Conservation (phyloP, 352 stramenopile genomes). For the Phytophthora sp. region DNA sequence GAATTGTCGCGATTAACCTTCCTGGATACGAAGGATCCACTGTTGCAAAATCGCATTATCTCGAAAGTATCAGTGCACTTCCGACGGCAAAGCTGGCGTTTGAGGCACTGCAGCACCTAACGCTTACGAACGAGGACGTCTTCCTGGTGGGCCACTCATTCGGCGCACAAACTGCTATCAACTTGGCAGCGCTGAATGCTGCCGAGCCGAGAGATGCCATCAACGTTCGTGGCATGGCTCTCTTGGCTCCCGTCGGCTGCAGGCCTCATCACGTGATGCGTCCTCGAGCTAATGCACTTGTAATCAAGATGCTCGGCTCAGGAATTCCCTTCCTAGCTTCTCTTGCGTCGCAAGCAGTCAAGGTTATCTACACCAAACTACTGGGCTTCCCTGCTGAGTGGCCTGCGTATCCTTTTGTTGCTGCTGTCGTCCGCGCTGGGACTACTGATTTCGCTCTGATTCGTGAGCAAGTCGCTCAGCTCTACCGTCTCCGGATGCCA, state of each 20-base stretch:
- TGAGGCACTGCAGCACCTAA: slow-evolving; percentile 28
- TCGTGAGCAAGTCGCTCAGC: slow-evolving; percentile 28
- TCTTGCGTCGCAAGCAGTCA: slow-evolving; percentile 23
- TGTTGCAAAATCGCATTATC: slow-evolving; percentile 26
- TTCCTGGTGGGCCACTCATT: slow-evolving; percentile 61
- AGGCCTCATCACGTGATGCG: slow-evolving; percentile 47
- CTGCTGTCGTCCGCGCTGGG: slow-evolving; percentile 42
- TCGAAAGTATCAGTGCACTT: slow-evolving; percentile 42
- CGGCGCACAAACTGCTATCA: slow-evolving; percentile 47
- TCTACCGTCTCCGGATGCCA: slow-evolving; percentile 26
- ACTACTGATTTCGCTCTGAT: slow-evolving; percentile 47
- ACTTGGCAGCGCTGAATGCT: slow-evolving; percentile 45
- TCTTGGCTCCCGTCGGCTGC: slow-evolving; percentile 45
- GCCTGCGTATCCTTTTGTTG: slow-evolving; percentile 39
- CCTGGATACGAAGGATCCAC: slow-evolving; percentile 35
- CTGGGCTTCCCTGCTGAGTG: slow-evolving; percentile 37
- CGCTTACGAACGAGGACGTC: slow-evolving; percentile 13
- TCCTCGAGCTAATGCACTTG: slow-evolving; percentile 35
- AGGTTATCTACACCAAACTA: slow-evolving; percentile 47
- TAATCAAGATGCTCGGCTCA: slow-evolving; percentile 38
- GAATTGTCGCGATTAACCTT: slow-evolving; percentile 42
- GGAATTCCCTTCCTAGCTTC: slow-evolving; percentile 19
- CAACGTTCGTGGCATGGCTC: slow-evolving; percentile 38
- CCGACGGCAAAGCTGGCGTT: slow-evolving; percentile 36
- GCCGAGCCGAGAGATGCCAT: not conserved